Conservation (phyloP, 352 stramenopile species). For the Phytopythium helicoides region DNA sequence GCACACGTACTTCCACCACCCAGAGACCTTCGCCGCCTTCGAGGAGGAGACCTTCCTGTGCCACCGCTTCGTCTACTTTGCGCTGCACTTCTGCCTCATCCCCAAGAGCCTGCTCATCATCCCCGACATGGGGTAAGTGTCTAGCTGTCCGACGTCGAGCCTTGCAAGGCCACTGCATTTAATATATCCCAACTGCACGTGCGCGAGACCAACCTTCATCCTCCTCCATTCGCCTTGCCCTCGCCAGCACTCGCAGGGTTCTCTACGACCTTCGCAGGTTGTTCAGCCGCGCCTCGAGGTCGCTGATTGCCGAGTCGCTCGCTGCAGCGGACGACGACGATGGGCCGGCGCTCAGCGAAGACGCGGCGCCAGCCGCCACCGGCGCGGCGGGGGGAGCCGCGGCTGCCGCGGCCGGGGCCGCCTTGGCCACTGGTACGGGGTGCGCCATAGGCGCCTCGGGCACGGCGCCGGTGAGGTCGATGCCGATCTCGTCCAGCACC, state of each 20-base stretch:
- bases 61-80: constrained; percentile 85
- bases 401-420: constrained; percentile 44
- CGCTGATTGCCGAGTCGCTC: constrained; percentile 88
- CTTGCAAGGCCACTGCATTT: no score
- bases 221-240: no score
- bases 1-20: constrained; percentile 83
- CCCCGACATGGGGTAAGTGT: constrained; percentile 53
- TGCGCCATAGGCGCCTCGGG: constrained; percentile 83
- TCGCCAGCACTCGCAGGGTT: no score
- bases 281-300: constrained; percentile 97
- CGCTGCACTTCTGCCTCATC: constrained; percentile 74
- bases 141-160: no score
- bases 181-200: no score
- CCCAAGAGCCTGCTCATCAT: constrained; percentile 84
- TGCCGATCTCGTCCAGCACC: constrained; percentile 97
- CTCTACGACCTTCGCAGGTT: constrained; percentile 89
- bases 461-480: constrained; percentile 91
- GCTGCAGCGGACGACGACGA: neutral
- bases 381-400: constrained; percentile 43
- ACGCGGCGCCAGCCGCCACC: constrained; percentile 41
- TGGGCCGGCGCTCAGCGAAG: neutral
- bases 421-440: constrained; percentile 32
- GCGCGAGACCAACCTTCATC: no score
- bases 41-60: constrained; percentile 75
- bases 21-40: constrained; percentile 69